Evolutionary conservation across 1,284 basidiomycete genomes (phyloP), one percentile per base, ranked within the genome.

Genomic region (Ceratobasidium theobromae): DNA sequence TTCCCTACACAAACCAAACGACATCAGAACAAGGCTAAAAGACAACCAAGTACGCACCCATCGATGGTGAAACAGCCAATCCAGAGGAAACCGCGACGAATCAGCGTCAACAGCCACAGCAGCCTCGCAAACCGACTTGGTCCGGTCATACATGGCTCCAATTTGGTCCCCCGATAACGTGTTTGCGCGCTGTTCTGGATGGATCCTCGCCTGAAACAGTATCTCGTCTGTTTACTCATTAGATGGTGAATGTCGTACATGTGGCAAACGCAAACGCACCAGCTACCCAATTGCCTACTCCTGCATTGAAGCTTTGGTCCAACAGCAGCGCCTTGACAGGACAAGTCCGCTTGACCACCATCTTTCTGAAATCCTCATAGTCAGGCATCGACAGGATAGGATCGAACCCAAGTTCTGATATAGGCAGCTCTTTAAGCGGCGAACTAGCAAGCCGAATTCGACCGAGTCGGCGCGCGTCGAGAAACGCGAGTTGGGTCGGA

Each of bases 251-350:
- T n/a, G n/a, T n/a, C 65, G 71, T 53, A 53, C 9, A 33, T 16
- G 27, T 5, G 53, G 27, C 27, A 38, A 43, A 33, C 16, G 27
- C 30, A 46, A 41, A 72, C 73, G 75, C 70, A 84, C 89, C 89
- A 70, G 89, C 89, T 1, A 92, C 84, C 88, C 89, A 93, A 74
- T 93, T 94, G 0, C 91, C 91, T 2, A 94, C 83, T 0, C 91
- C 91, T 1, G 88, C 88, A 69, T 84, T 87, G 77, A 91, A 91
- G 0, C 86, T 84, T 74, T 93, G 91, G 75, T 94, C 87, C 51
- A 94, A 82, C 14, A 94, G 80, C 12, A 93, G 78, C 0, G 88
- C 86, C 72, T 93, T 94, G 70, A 91, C 83, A 0, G 91, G 87
- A 55, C 87, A 88, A 14, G 82, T 78, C 60, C 89, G 82, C 70